Evolutionary conservation across 352 stramenopile genomes (phyloP).

Genomic region (Pythium plurisporium): DNA sequence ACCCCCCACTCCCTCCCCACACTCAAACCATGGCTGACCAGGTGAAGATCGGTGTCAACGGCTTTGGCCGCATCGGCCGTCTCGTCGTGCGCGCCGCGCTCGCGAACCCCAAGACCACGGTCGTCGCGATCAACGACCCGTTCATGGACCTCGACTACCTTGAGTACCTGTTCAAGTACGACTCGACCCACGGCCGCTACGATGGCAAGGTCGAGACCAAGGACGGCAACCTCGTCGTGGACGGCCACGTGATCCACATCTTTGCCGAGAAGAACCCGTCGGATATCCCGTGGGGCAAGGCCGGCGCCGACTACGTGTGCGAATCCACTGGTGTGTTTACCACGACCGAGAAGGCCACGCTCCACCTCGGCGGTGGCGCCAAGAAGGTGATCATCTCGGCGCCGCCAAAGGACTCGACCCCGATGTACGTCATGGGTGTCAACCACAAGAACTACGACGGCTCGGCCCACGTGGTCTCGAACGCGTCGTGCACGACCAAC

Average conservation of each 20-base stretch:
- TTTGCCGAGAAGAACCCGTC: constrained; percentile 45
- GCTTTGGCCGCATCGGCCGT: constrained; percentile 53
- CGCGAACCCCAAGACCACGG: constrained; percentile 44
- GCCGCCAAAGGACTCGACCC: constrained; percentile 89
- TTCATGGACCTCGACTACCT: constrained; percentile 63
- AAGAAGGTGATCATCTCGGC: constrained; percentile 98
- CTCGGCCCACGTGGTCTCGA: constrained; percentile 74
- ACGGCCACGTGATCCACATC: constrained; percentile 42
- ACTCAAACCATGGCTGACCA: constrained; percentile 28
- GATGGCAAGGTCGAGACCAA: constrained; percentile 85
- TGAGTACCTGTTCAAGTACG: constrained; percentile 96
- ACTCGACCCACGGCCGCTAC: constrained; percentile 93
- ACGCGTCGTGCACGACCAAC: constrained; percentile 82
- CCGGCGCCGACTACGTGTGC: constrained; percentile 92
- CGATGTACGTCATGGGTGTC: constrained; percentile 96
- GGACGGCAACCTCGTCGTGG: constrained; percentile 69
- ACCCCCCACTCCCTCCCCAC: neutral
- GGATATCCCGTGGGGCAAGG: constrained; percentile 67
- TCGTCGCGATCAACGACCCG: constrained; percentile 54
- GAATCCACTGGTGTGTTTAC: constrained; percentile 96
- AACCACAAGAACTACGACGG: constrained; percentile 91
- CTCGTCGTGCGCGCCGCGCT: constrained; percentile 44
- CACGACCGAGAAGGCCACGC: constrained; percentile 73
- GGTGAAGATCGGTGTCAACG: constrained; percentile 49
- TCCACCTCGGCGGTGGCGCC: constrained; percentile 88